Evolutionary conservation across 306 rosid species (phyloP), one percentile per base, ranked within the genome.

Genomic region (Hylodesmum podocarpum): DNA sequence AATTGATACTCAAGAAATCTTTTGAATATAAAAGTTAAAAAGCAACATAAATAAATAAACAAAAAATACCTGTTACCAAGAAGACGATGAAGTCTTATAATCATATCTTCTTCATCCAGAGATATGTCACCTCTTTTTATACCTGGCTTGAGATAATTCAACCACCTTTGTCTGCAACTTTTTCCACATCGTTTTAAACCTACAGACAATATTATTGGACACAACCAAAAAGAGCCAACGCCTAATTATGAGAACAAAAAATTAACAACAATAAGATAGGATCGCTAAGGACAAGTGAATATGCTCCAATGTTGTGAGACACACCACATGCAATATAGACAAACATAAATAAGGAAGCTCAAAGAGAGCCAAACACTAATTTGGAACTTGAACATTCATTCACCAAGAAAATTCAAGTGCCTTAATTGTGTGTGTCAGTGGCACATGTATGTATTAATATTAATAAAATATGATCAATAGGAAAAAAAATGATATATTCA

Each of bases 141-240:
- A 19, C 82, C 80, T 0, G 87, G 87, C 41, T 76, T 84, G 9
- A 84, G 78, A 69, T 84, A 84, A 49, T 84, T 80, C 79, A 84
- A 47, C 86, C 86, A 83, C 62, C 86, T 78, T 70, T 78, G 86
- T 50, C 86, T 73, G 24, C 86, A 83, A 51, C 86, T 78, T 66
- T 83, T 83, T 9, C 86, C 86, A 43, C 86, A 78, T 22, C 91
- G 57, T 80, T 85, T 85, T 3, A 87, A 81, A 34, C 90, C 90
- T 87, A 53, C 13, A n/a, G 6, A 33, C 13, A 19, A 3, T 6
- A 41, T 55, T 53, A 68, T 57, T 55, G 28, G 10, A 9, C 19
- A 44, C 10, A 24, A 47, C 19, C 28, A 58, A 66, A 76, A 39
- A 4, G 36, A 6, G 16, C 44, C 19, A 71, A 39, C 0, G 29